phyloP scores from a whole-genome alignment of 176 grass and related monocot species.

The Alloteropsis semialata region DNA sequence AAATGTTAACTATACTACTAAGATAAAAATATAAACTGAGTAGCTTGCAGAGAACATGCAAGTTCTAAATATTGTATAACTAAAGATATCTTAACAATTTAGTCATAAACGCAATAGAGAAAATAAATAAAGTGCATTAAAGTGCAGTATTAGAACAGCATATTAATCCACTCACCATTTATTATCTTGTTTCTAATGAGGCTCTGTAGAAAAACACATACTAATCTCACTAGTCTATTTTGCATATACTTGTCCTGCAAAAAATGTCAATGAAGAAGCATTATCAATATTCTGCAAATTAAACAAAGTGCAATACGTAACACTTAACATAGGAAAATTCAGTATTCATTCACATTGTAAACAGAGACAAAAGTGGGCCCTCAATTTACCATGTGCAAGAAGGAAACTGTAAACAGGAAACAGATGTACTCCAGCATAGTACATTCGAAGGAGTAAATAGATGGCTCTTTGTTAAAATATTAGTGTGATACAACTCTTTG shows the following conservation, averaged over 20 bases:
- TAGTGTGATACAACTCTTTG: background rate
- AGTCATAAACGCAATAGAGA: background rate
- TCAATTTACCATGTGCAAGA: background rate
- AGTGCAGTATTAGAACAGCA: background rate
- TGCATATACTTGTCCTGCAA: conserved; percentile 99
- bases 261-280: conserved; percentile 31
- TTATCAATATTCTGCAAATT: conserved; percentile 22
- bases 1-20: background rate
- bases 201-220: conserved; percentile 95
- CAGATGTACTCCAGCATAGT: background rate
- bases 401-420: background rate
- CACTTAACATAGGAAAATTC: background rate
- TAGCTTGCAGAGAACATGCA: conserved; percentile 11
- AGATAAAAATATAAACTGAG: background rate
- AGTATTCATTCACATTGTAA: background rate
- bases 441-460: background rate
- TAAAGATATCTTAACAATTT: background rate
- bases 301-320: background rate
- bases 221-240: conserved; percentile 93
- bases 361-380: background rate
- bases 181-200: conserved; percentile 99
- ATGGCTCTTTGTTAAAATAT: background rate
- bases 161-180: conserved; percentile 66
- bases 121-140: conserved; percentile 1
- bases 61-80: background rate